Evolutionary conservation across 768 basidiomycete species (phyloP).

Genomic region (Saitozyma sp.): DNA sequence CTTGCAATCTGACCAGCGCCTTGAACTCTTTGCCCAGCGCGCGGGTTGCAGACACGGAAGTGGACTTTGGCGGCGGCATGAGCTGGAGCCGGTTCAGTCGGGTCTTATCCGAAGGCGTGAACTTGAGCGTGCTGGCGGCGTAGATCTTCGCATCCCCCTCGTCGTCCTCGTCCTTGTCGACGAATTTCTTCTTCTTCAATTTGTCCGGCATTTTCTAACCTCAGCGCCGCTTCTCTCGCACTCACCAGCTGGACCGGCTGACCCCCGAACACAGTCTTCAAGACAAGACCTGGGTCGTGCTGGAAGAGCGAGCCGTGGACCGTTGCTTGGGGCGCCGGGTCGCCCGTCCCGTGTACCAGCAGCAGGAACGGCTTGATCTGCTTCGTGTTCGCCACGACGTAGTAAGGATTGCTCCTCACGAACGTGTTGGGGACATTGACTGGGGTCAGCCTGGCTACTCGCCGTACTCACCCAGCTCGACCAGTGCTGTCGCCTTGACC

Average conservation of each 20-base stretch:
- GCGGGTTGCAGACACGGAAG: constrained; percentile 60
- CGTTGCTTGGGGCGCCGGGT: neutral
- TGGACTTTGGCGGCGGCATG: constrained; percentile 65
- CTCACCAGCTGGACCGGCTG: constrained; percentile 25
- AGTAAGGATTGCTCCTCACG: constrained; percentile 22
- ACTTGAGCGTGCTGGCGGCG: constrained; percentile 3
- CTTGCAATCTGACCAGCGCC: constrained; percentile 65
- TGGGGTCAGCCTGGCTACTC: too few species aligned
- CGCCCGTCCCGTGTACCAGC: constrained; percentile 23
- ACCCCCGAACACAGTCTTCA: constrained; percentile 8
- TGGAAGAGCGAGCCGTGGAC: constrained; percentile 14
- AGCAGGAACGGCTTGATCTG: constrained; percentile 41
- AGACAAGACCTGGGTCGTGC: constrained; percentile 27
- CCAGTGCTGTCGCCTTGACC: constrained; percentile 20
- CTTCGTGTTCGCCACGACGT: constrained; percentile 36
- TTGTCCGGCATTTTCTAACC: constrained; percentile 31
- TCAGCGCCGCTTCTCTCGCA: neutral
- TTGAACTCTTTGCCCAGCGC: constrained; percentile 66
- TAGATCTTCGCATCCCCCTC: constrained; percentile 17
- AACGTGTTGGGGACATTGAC: constrained; percentile 34
- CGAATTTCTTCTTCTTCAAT: constrained; percentile 10
- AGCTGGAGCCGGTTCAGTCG: constrained; percentile 48
- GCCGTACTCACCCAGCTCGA: constrained; percentile 13
- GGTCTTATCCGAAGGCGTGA: constrained; percentile 13
- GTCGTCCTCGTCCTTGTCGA: constrained; percentile 24